These are phyloP conservation scores for Cryoendolithus antarcticus DNA, from an alignment of 2,329 filamentous ascomycete species.

Conservation along the genomic window DNA sequence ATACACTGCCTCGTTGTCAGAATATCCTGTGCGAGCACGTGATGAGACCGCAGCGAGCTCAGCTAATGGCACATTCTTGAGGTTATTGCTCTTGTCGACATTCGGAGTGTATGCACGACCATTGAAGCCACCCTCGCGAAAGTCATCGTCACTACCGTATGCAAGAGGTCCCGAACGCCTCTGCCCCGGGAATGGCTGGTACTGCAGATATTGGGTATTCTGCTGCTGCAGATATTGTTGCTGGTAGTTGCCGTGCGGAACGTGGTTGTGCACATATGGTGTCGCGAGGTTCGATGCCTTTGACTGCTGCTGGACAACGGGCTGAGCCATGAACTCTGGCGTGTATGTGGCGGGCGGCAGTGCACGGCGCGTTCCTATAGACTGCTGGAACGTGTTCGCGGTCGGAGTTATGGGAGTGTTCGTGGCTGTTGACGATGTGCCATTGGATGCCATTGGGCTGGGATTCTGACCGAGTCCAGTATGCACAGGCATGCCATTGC, in stretches of 20 bases:
- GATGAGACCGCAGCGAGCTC: not conserved
- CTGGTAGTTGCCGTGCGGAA: no score
- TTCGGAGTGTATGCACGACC: slow-evolving; percentile 1
- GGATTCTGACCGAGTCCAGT: not conserved
- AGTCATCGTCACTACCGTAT: slow-evolving; percentile 9
- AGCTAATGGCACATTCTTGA: slow-evolving; percentile 7
- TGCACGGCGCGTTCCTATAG: no score
- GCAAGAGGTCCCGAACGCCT: slow-evolving; percentile 3
- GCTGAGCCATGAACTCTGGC: no score
- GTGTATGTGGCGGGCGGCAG: no score
- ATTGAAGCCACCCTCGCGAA: slow-evolving; percentile 3
- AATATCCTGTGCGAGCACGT: no score
- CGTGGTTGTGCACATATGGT: no score
- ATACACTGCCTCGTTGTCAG: no score
- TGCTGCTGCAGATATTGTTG: not conserved
- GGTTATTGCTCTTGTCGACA: slow-evolving; percentile 6
- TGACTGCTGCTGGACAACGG: no score
- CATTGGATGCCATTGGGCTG: not conserved
- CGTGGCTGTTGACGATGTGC: slow-evolving; percentile 1
- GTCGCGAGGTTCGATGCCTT: no score
- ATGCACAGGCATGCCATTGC: no score
- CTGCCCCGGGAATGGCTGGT: not conserved
- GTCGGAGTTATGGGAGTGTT: slow-evolving; percentile 3
- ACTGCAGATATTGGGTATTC: not conserved
- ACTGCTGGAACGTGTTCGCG: not conserved